phyloP scores from a whole-genome alignment of 345 rosid species.

The Barbarea vulgaris region DNA sequence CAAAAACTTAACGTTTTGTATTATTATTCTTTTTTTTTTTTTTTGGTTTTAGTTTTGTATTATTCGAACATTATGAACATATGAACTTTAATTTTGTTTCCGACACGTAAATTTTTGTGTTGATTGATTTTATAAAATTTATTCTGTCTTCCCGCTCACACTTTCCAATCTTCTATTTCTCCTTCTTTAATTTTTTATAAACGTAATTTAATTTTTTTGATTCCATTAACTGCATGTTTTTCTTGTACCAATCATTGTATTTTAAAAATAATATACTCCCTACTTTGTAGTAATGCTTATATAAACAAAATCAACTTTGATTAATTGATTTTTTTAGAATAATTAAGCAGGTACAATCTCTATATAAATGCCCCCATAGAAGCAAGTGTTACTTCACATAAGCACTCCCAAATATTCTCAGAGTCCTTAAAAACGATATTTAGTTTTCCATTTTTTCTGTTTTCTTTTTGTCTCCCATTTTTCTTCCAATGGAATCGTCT shows the following conservation, averaged over 20 bases:
- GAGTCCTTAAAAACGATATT: background rate
- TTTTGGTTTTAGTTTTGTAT: conserved; percentile 11
- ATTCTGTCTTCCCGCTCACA: background rate
- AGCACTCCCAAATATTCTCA: conserved; percentile 10
- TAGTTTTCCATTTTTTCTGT: conserved; percentile 20
- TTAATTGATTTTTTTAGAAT: conserved; percentile 25
- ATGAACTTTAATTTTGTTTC: conserved; percentile 13
- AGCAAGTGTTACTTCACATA: conserved; percentile 37
- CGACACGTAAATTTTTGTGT: background rate
- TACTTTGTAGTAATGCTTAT: conserved; percentile 22
- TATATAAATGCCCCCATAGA: conserved; percentile 31
- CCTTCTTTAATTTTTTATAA: background rate
- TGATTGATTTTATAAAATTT: background rate
- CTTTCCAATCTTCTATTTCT: conserved; percentile 3
- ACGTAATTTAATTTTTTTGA: background rate
- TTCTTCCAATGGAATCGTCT: conserved; percentile 22
- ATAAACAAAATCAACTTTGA: conserved; percentile 17
- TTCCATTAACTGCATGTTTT: conserved; percentile 20
- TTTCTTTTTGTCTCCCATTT: conserved; percentile 25
- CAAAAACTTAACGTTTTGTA: background rate
- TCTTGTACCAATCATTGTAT: conserved; percentile 19
- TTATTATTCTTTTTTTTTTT: too few relatives aligned
- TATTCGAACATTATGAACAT: background rate
- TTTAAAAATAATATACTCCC: conserved; percentile 9
- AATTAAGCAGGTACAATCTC: conserved; percentile 15